A percentile compares a stretch with the other conserved stretches of the same genome.
phyloP scores from a whole-genome alignment of 345 rosid species.

The Passiflora organensis region DNA sequence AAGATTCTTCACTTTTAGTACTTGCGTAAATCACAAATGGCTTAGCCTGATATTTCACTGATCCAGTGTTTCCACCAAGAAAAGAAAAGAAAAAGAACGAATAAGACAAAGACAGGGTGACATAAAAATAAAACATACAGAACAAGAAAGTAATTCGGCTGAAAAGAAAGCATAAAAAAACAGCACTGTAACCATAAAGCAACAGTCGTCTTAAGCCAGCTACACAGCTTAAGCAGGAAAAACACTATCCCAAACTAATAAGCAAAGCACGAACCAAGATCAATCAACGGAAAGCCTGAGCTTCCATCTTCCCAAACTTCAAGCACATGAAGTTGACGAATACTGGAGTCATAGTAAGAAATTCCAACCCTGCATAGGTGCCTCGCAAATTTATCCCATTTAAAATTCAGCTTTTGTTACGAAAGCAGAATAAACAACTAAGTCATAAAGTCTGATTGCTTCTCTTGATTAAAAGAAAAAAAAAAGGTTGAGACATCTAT shows the following conservation, averaged over 20 bases:
- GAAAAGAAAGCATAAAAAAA: not conserved
- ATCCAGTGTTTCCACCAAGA: constrained; percentile 15
- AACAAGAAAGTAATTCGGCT: not conserved
- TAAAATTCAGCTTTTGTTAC: not conserved
- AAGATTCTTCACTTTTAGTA: constrained; percentile 86
- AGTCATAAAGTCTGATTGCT: too few relatives aligned
- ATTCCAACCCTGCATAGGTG: constrained; percentile 59
- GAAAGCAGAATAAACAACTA: not conserved
- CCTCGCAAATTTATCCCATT: not conserved
- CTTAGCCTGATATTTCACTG: constrained; percentile 87
- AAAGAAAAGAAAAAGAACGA: constrained; percentile 7
- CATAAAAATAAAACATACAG: not conserved
- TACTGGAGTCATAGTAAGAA: constrained; percentile 76
- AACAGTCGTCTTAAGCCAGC: not conserved
- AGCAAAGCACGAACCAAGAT: constrained; percentile 49
- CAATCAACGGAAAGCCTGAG: constrained; percentile 64
- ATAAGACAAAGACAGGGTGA: constrained; percentile 5
- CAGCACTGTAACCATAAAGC: not conserved
- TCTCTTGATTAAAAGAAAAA: too few relatives aligned
- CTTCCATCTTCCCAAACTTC: constrained; percentile 92
- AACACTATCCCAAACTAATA: too few relatives aligned
- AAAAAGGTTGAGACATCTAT: too few relatives aligned
- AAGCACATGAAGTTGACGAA: constrained; percentile 82
- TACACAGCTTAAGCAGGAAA: not conserved
- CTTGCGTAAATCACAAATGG: constrained; percentile 78